A percentile compares a stretch with the other conserved stretches of the same genome.
Evolutionary conservation across 2,329 filamentous ascomycete species (phyloP).

Genomic region (Niveomyces coronatus): DNA sequence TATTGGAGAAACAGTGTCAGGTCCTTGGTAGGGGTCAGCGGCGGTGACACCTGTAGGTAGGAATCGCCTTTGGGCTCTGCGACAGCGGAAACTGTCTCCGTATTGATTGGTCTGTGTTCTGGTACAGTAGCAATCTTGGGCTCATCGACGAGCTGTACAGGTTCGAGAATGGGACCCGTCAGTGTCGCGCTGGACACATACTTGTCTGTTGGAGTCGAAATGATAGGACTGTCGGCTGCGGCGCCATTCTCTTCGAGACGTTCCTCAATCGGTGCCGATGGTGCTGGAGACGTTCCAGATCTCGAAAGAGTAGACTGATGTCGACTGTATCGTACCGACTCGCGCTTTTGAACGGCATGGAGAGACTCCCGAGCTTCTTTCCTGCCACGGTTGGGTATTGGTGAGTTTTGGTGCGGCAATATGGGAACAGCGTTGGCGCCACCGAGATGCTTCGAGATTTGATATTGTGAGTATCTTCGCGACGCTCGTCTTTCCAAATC

Average conservation of each 20-base stretch:
- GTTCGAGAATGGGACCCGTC: constrained; percentile 44
- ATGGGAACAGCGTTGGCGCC: constrained; percentile 75
- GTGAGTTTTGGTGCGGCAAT: constrained; percentile 72
- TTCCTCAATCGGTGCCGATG: constrained; percentile 55
- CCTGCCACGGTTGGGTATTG: constrained; percentile 74
- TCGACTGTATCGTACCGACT: constrained; percentile 39
- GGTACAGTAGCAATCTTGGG: constrained; percentile 8
- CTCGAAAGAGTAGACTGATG: constrained; percentile 37
- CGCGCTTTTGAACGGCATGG: constrained; percentile 50
- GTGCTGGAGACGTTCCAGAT: constrained; percentile 41
- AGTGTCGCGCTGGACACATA: constrained; percentile 47
- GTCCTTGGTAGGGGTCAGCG: constrained; percentile 62
- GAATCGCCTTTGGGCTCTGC: constrained; percentile 37
- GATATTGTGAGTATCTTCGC: constrained; percentile 87
- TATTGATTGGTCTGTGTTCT: constrained; percentile 1
- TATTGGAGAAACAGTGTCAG: constrained; percentile 92
- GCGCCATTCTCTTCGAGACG: constrained; percentile 9
- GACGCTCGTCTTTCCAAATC: constrained; percentile 90
- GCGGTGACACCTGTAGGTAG: constrained; percentile 53
- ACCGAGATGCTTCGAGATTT: constrained; percentile 89
- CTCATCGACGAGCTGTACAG: constrained; percentile 3
- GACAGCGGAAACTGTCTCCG: constrained; percentile 12
- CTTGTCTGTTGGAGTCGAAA: constrained; percentile 58
- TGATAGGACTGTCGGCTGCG: constrained; percentile 13
- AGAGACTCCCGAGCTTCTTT: constrained; percentile 74